Evolutionary conservation across 495 filamentous ascomycete species (phyloP), one percentile per base, ranked within the genome.

Genomic region (Penicillium turbatum): DNA sequence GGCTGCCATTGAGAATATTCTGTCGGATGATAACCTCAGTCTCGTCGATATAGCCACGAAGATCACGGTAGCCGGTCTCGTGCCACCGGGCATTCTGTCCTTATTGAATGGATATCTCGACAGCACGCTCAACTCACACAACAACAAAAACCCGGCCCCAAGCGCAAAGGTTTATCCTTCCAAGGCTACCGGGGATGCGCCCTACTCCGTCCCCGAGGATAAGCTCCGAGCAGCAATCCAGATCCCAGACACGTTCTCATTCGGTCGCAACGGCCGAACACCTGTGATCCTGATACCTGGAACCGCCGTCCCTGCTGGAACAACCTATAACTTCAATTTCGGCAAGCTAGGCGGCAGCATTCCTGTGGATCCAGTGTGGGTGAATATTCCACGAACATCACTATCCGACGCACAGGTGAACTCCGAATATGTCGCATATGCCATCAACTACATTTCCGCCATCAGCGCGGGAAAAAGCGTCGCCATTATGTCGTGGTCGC

Each of bases 401-500:
- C 54, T 77, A 5, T 50, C 40, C 44, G 74, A 82, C 51, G 66
- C 61, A 5, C 77, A 79, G 45, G 34, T 57, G 0, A 79, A 76
- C 53, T 60, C 72, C 11, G 70, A 76, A 45, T 74, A 68, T 49
- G 63, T 72, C 13, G 66, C 68, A n/a, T 72, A 75, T 36, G 70
- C 70, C 6, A 64, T 73, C 36, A 64, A 80, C 58, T 81, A 57
- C 40, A 66, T 79, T 32, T 65, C 57, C 17, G 60, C 60, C 5
- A 24, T 75, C 31, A 64, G 63, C 29, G 38, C 57, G 29, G 38
- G 61, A 7, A 37, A 52, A 26, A 67, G 70, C 1, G 65, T 76
- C 6, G 59, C 68, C 10, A 63, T 76, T 9, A 60, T 80, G 7
- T 65, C 63, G n/a, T 81, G 79, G 77, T 77, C 72, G 2, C 76